Evolutionary conservation across 148 eudicot genomes (phyloP).

Genomic region (Beta vulgaris): DNA sequence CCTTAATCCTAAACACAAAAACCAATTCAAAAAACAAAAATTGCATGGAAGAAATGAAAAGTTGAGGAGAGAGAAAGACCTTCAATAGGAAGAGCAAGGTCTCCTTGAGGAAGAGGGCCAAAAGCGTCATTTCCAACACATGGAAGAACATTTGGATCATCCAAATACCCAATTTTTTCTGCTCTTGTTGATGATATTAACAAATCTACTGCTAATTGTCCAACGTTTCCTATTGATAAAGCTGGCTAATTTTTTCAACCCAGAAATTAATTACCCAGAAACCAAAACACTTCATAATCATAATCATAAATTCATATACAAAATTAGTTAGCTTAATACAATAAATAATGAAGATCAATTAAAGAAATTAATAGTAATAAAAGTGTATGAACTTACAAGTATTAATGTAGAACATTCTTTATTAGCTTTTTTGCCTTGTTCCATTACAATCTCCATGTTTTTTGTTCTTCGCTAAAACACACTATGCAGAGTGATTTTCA

Average conservation of each 20-base stretch:
- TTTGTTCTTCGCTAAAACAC: neutral
- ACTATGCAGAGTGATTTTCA: neutral
- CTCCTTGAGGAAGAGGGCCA: conserved; percentile 59
- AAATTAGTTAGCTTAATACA: neutral
- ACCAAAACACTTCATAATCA: neutral
- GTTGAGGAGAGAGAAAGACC: conserved; percentile 36
- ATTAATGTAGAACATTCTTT: conserved; percentile 56
- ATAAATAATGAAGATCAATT: neutral
- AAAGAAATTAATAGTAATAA: neutral
- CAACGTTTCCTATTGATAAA: conserved; percentile 90
- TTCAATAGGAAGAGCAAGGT: conserved; percentile 83
- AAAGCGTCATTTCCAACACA: conserved; percentile 95
- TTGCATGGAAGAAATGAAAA: neutral
- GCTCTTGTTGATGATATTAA: conserved; percentile 59
- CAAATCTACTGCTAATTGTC: conserved; percentile 87
- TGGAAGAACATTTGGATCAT: conserved; percentile 80
- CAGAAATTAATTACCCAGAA: conserved; percentile 10
- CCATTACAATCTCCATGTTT: conserved; percentile 56
- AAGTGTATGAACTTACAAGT: conserved; percentile 41
- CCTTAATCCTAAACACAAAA: no score
- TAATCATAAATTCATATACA: neutral
- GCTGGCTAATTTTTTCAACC: conserved; percentile 59
- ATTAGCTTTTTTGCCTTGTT: conserved; percentile 51
- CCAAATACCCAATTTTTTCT: conserved; percentile 67
- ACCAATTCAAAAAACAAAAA: neutral